Percentiles rank a stretch among this genome's conserved stretches.
phyloP scores from a whole-genome alignment of 139 green algal species.

The Gonium pectorale region DNA sequence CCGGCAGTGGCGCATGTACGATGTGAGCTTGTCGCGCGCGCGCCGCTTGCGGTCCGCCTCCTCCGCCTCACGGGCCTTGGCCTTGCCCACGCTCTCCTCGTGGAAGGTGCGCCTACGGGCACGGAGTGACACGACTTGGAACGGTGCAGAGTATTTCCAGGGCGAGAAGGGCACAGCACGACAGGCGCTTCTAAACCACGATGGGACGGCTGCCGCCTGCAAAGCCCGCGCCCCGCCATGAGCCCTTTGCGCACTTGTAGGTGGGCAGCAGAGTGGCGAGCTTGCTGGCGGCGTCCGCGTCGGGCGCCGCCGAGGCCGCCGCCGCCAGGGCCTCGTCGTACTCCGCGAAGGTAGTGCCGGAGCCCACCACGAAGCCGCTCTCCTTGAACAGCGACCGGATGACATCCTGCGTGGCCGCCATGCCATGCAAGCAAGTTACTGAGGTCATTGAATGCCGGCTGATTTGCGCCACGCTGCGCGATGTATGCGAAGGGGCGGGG shows the following conservation, averaged over 20 bases:
- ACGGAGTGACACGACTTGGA: neutral
- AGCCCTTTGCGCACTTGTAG: constrained; percentile 9
- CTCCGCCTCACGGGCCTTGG: constrained; percentile 55
- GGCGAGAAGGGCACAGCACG: neutral
- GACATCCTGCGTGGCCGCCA: too few species aligned
- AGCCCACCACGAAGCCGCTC: constrained; percentile 1
- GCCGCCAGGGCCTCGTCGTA: constrained; percentile 43
- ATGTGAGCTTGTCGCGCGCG: constrained; percentile 29
- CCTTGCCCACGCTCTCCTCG: constrained; percentile 69
- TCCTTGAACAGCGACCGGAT: constrained; percentile 32
- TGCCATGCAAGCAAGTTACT: too few species aligned
- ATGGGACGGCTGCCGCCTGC: neutral
- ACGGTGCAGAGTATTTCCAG: neutral
- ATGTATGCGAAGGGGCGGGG: too few species aligned
- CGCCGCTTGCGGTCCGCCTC: constrained; percentile 47
- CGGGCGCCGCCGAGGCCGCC: constrained; percentile 18
- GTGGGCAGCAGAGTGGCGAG: neutral
- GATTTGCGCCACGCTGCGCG: too few species aligned
- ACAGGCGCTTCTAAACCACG: too few species aligned
- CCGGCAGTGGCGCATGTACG: constrained; percentile 38
- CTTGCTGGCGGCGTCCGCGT: neutral
- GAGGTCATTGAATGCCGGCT: too few species aligned
- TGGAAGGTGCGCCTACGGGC: constrained; percentile 66
- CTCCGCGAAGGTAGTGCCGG: constrained; percentile 29
- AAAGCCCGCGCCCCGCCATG: too few species aligned